Evolutionary conservation across 2,329 filamentous ascomycete species (phyloP).

Genomic region (Colletotrichum spaethianum): DNA sequence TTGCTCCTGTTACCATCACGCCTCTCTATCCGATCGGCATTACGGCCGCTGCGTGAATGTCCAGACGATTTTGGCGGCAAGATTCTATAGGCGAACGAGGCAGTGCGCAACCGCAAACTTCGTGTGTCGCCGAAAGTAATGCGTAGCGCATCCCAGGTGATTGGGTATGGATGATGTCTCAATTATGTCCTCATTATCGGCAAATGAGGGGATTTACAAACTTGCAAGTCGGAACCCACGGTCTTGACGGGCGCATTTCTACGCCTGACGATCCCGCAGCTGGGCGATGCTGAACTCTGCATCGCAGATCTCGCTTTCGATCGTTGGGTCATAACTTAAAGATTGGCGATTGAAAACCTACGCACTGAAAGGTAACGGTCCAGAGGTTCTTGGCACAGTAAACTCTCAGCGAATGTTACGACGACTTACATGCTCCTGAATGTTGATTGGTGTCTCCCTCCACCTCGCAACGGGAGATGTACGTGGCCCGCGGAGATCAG

Average conservation of each 20-base stretch:
- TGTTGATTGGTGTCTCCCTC: neutral
- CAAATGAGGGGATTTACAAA: neutral
- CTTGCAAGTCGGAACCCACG: neutral
- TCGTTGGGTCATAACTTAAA: neutral
- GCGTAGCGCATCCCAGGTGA: neutral
- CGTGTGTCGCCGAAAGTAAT: neutral
- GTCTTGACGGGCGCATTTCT: neutral
- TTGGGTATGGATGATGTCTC: neutral
- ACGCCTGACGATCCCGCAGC: no score
- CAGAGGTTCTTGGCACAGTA: constrained; percentile 24
- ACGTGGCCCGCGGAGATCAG: constrained; percentile 23
- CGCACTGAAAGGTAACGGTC: neutral
- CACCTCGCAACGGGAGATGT: constrained; percentile 29
- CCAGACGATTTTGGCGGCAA: neutral
- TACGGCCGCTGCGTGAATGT: neutral
- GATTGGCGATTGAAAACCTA: neutral
- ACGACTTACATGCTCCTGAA: neutral
- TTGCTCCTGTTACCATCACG: neutral
- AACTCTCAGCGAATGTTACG: constrained; percentile 4
- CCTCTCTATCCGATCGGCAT: neutral
- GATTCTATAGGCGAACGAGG: neutral
- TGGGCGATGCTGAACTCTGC: neutral
- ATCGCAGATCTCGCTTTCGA: neutral
- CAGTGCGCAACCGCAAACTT: neutral
- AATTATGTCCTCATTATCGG: neutral